These are phyloP conservation scores for Starmerella kuoi DNA, from an alignment of 805 yeast species.

Conservation along the genomic window DNA sequence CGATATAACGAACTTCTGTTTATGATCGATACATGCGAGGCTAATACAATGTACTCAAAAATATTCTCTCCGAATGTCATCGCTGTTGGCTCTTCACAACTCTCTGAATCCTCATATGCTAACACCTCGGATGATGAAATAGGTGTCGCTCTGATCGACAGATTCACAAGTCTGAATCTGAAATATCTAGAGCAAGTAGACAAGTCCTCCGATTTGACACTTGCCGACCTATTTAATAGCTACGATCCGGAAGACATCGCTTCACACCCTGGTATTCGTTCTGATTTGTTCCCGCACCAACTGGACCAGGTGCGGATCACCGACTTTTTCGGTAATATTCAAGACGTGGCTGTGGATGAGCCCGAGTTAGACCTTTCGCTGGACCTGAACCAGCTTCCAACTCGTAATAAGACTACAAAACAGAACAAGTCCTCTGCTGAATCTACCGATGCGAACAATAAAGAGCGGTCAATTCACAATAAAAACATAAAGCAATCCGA, in stretches of 20 bases:
- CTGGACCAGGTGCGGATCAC: conserved; percentile 62
- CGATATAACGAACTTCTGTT: conserved; percentile 90
- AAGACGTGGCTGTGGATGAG: conserved; percentile 56
- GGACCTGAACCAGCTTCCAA: conserved; percentile 1
- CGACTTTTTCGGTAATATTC: conserved; percentile 90
- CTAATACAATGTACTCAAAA: conserved; percentile 91
- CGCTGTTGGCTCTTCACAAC: conserved; percentile 80
- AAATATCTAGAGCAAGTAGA: conserved; percentile 77
- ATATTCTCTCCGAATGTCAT: conserved; percentile 85
- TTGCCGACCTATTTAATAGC: conserved; percentile 73
- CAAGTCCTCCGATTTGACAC: conserved; percentile 58
- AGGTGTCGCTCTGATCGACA: conserved; percentile 95
- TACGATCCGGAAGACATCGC: conserved; percentile 78
- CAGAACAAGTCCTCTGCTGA: background rate
- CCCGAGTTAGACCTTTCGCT: conserved; percentile 29
- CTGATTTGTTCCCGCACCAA: conserved; percentile 61
- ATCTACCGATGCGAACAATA: too few species aligned
- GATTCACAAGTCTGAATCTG: conserved; percentile 85
- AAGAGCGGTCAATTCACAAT: too few species aligned
- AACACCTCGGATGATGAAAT: conserved; percentile 92
- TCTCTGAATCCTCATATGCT: conserved; percentile 85
- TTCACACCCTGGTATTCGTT: conserved; percentile 85
- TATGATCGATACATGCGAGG: conserved; percentile 98
- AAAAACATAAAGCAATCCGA: too few species aligned
- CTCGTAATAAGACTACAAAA: too few species aligned